Evolutionary conservation across 2,329 filamentous ascomycete genomes (phyloP).

Genomic region (Ophiostoma triangulosporum): DNA sequence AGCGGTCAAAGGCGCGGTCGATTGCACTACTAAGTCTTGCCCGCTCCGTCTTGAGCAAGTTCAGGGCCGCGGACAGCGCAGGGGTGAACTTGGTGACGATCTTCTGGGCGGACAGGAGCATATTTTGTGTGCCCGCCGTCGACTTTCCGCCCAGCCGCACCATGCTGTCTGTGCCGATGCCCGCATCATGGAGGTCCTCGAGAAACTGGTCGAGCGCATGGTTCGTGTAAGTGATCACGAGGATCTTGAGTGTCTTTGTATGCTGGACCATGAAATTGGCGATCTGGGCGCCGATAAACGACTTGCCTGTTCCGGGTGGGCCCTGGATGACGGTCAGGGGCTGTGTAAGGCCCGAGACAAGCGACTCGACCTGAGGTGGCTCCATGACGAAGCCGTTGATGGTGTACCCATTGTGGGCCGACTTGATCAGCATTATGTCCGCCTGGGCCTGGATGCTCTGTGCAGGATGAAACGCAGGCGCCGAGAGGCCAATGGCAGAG

Average conservation of each 20-base stretch:
- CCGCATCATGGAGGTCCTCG: constrained; percentile 47
- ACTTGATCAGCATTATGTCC: background rate
- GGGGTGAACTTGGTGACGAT: constrained; percentile 20
- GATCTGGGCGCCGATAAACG: constrained; percentile 54
- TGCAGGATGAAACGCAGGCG: background rate
- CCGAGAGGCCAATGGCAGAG: background rate
- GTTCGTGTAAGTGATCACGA: constrained; percentile 57
- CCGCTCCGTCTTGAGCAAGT: constrained; percentile 26
- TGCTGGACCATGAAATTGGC: constrained; percentile 33
- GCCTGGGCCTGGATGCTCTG: background rate
- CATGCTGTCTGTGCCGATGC: constrained; percentile 35
- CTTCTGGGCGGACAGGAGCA: constrained; percentile 33
- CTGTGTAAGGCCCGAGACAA: constrained; percentile 20
- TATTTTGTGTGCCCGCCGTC: constrained; percentile 30
- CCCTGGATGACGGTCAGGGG: constrained; percentile 5
- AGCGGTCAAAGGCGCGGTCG: background rate
- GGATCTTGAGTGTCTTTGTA: constrained; percentile 37
- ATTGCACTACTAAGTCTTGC: constrained; percentile 12
- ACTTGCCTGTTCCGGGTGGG: constrained; percentile 55
- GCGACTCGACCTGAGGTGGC: constrained; percentile 40
- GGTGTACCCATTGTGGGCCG: background rate
- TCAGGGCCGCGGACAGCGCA: constrained; percentile 23
- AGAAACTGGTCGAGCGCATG: constrained; percentile 54
- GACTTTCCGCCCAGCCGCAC: constrained; percentile 51
- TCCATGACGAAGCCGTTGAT: background rate